Base-by-base conservation (phyloP, 371 early-diverging fungal genomes). In the Mortierella sp. region DNA sequence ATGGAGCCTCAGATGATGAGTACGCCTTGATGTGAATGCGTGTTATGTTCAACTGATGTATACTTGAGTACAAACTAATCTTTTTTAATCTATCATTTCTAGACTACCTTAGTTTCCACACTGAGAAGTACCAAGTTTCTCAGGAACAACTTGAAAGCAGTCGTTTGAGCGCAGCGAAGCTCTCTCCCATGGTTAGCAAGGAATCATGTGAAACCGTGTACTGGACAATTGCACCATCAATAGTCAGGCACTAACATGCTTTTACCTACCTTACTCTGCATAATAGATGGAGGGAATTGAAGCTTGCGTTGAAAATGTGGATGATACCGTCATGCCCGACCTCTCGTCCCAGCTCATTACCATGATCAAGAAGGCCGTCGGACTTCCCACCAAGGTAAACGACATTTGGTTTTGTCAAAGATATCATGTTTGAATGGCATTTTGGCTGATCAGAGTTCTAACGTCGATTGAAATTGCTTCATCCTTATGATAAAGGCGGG, bases 41-140 rank as follows among this genome's bases (percentile, higher is more conserved):
- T 24, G 65, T 16, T 38, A 26, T 55, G 13, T 31, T 8, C 24
- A 52, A 26, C 19, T 42, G 44, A 68, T 38, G 21, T 21, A 42
- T 68, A 5, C 5, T 24, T 38, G 4, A 11, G 16, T 16, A 24
- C 47, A 71, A 28, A 63, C 63, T 34, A 8, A 34, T 34, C 34
- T 1, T 52, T 58, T 24, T 34, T 45, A 50, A 38, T 48, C 70
- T 21, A 74, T 5, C 88, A 4, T 80, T 89, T 7, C 80, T 91
- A 80, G 94, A 94, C 85, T 98, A 98, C 84, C 82, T 98, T 45
- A 94, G 95, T n/a, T 97, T 98, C 91, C 97, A 98, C 82, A 93
- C 95, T 0, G 96, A 96, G 45, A 93, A 93, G 75, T 97, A 97
- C 80, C 93, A 96, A 68, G 93, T 98, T n/a, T 93, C 97, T 19